Evolutionary conservation across 768 basidiomycete species (phyloP).

Genomic region (Xanthoconium stramineum): DNA sequence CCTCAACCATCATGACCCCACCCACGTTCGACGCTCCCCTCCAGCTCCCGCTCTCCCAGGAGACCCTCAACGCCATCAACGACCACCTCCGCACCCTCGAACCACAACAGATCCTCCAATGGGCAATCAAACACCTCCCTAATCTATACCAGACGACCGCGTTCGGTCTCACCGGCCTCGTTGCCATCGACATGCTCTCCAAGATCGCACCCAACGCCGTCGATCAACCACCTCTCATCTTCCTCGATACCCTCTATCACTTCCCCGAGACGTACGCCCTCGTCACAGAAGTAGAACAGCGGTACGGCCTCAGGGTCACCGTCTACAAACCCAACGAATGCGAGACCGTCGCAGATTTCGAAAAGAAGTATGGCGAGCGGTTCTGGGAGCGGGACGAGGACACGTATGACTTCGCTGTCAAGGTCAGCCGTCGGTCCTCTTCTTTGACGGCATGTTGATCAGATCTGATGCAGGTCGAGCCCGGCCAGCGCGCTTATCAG

Average conservation of each 20-base stretch:
- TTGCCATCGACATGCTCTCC: slow-evolving; percentile 92
- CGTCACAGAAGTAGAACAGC: slow-evolving; percentile 72
- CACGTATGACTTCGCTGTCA: slow-evolving; percentile 87
- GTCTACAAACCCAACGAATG: slow-evolving; percentile 79
- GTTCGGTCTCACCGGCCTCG: slow-evolving; percentile 92
- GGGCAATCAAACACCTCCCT: slow-evolving; percentile 80
- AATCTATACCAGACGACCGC: slow-evolving; percentile 91
- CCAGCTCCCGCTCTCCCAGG: slow-evolving; percentile 53
- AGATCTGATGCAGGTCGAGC: slow-evolving; percentile 69
- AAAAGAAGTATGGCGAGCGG: slow-evolving; percentile 69
- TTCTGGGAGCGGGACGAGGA: slow-evolving; percentile 89
- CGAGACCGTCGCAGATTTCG: slow-evolving; percentile 67
- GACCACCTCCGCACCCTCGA: slow-evolving; percentile 63
- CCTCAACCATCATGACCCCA: slow-evolving; percentile 10
- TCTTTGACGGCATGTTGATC: not conserved
- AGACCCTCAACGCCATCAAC: slow-evolving; percentile 69
- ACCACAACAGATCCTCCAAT: slow-evolving; percentile 81
- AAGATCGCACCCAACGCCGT: slow-evolving; percentile 56
- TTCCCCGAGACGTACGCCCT: slow-evolving; percentile 92
- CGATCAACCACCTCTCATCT: slow-evolving; percentile 77
- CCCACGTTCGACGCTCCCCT: slow-evolving; percentile 36
- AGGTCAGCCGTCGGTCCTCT: slow-evolving; percentile 49
- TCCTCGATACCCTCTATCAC: slow-evolving; percentile 96
- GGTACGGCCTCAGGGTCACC: slow-evolving; percentile 70
- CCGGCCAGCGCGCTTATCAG: slow-evolving; percentile 84